Base-by-base conservation (phyloP, 805 yeast genomes). In the Debaryomyces maramus region DNA sequence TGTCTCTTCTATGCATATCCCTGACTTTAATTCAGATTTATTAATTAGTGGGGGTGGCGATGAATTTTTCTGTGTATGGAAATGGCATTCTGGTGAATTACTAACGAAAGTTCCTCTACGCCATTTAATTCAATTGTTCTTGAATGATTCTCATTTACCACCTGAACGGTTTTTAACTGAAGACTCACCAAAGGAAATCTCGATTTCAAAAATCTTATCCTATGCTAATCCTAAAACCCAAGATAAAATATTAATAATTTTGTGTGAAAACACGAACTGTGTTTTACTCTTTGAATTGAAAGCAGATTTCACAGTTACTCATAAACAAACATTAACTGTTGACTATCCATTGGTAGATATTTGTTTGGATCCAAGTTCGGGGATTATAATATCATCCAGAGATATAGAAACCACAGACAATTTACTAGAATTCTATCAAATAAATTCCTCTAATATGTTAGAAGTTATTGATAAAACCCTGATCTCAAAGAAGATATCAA, bases 1-100 rank as follows among this genome's bases (percentile, higher is more conserved):
- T 50, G 82, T 93, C 7, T 83, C 96, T 2, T 68, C 77, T 5
- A 58, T 93, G 47, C 59, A 72, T 22, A 65, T 81, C 10, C 83
- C 88, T 16, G 45, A 58, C 3, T 79, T 81, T 71, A 61, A 77
- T 26, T 56, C 66, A 3, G 55, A 67, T 16, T 53, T 77, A 14
- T 68, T 93, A 38, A 61, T 90, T 17, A 83, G 93, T 55, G 98
- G 84, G 3, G 99, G 99, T 24, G 99, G 99, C 48, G 99, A 93
- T 58, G 79, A 78, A 38, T 80, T 61, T 48, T 54, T 93, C 9
- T 70, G 77, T 44, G 58, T 80, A 14, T 91, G 98, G 97, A 73
- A 86, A 45, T 89, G 97, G 96, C 60, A 58, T 38, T 55, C 63
- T 10, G 66, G 69, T 18, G 55, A 69, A 13, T 65, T 76, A 41